Percentiles rank a stretch among this genome's conserved stretches.
phyloP scores from a whole-genome alignment of 73 alveolate genomes.

The Tetrahymena elliotti region DNA sequence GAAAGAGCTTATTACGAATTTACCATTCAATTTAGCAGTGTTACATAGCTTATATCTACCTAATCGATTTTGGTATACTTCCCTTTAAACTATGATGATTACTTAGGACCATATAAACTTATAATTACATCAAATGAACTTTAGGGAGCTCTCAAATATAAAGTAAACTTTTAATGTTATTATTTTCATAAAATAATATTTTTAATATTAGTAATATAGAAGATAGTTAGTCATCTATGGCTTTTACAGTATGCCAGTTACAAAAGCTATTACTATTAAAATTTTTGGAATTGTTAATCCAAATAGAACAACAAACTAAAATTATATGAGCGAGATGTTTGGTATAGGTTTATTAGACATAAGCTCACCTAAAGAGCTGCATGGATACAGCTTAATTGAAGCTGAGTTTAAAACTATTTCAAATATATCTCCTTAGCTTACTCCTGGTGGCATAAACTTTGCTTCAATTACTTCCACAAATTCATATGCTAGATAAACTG shows the following conservation, averaged over 20 bases:
- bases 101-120: conserved; percentile 15
- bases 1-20: conserved; percentile 35
- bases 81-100: conserved; percentile 28
- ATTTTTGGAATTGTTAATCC: conserved; percentile 35
- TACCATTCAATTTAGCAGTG: not conserved
- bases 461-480: not conserved
- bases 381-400: conserved; percentile 12
- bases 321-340: conserved; percentile 8
- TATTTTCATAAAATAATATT: not conserved
- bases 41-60: not conserved
- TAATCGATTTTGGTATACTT: conserved; percentile 8
- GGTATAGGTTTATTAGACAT: conserved; percentile 1
- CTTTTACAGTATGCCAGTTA: not conserved
- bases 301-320: conserved; percentile 9
- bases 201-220: not conserved
- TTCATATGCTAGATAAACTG: conserved; percentile 1
- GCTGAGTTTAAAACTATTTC: not conserved
- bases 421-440: conserved; percentile 20
- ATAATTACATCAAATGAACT: not conserved
- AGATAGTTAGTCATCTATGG: conserved; percentile 5
- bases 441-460: conserved; percentile 16
- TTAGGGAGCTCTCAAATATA: conserved; percentile 15
- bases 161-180: not conserved
- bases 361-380: not conserved
- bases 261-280: not conserved